Evolutionary conservation across 345 rosid species (phyloP).

Genomic region (Ricinus communis): DNA sequence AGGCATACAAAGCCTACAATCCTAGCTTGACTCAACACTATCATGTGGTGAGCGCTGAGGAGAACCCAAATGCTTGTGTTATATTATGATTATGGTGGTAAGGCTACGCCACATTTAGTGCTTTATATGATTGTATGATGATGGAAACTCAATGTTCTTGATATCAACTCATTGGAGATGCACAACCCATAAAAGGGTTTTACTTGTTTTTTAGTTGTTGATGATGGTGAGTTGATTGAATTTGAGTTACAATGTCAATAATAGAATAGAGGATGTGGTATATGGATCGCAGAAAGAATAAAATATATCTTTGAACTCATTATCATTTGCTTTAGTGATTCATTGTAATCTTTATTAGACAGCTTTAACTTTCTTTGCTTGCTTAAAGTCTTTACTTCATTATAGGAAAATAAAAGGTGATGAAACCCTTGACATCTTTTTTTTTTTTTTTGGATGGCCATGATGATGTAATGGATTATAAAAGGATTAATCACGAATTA

Average conservation of each 20-base stretch:
- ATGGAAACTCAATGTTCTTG: background rate
- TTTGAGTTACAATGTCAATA: background rate
- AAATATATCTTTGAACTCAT: too few relatives aligned
- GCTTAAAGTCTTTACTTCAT: too few relatives aligned
- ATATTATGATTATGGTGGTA: conserved; percentile 32
- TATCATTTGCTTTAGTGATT: too few relatives aligned
- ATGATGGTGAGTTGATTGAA: background rate
- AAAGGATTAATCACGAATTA: too few relatives aligned
- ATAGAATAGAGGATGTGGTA: background rate
- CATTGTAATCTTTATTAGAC: too few relatives aligned
- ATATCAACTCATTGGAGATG: background rate
- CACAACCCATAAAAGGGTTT: background rate
- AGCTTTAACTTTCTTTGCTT: too few relatives aligned
- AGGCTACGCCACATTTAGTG: background rate
- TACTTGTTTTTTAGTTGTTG: background rate
- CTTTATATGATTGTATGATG: background rate
- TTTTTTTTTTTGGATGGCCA: too few relatives aligned
- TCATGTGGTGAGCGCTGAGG: conserved; percentile 41
- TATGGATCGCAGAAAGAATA: background rate
- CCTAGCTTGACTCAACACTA: conserved; percentile 33
- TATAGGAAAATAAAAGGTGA: too few relatives aligned
- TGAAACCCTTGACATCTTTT: too few relatives aligned
- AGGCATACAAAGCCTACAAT: conserved; percentile 29
- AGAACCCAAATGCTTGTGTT: conserved; percentile 54
- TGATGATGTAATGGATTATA: too few relatives aligned